Percentiles rank a stretch among this genome's conserved stretches.
Evolutionary conservation across 371 early-diverging fungal species (phyloP).

Genomic region (Mortierella sp.): DNA sequence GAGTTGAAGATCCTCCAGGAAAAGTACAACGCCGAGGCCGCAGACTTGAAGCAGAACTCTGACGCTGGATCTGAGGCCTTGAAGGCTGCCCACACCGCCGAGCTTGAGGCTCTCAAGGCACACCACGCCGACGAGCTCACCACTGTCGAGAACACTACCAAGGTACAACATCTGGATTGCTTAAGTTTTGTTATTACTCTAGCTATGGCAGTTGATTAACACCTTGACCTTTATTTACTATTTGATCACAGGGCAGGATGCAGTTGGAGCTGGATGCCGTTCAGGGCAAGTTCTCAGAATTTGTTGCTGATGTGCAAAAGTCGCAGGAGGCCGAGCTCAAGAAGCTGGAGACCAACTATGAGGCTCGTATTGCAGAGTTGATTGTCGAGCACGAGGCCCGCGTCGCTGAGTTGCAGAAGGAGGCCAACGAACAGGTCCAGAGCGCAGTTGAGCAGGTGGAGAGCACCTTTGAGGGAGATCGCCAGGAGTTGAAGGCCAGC

Average conservation of each 20-base stretch:
- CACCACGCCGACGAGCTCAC: constrained; percentile 40
- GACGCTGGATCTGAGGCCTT: constrained; percentile 23
- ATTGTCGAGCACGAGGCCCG: constrained; percentile 45
- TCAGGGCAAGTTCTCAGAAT: constrained; percentile 42
- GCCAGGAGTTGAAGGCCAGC: constrained; percentile 31
- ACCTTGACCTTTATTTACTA: background rate
- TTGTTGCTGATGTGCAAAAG: constrained; percentile 34
- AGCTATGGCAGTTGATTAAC: background rate
- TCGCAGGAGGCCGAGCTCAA: constrained; percentile 48
- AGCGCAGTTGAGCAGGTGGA: constrained; percentile 49
- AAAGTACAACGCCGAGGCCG: constrained; percentile 30
- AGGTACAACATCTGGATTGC: constrained; percentile 14
- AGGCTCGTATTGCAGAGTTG: constrained; percentile 47
- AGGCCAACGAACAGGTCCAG: constrained; percentile 50
- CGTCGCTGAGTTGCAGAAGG: constrained; percentile 42
- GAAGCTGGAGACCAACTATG: constrained; percentile 47
- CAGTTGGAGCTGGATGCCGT: constrained; percentile 49
- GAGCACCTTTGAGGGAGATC: constrained; percentile 44
- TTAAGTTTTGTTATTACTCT: background rate
- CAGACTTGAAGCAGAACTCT: constrained; percentile 12
- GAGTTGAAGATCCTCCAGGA: constrained; percentile 45
- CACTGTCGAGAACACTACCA: constrained; percentile 38
- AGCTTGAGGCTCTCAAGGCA: constrained; percentile 35
- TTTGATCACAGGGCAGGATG: constrained; percentile 35
- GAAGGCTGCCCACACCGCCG: constrained; percentile 39